Conservation (phyloP, 1,284 basidiomycete species). For the Phaffia rhodozyma region DNA sequence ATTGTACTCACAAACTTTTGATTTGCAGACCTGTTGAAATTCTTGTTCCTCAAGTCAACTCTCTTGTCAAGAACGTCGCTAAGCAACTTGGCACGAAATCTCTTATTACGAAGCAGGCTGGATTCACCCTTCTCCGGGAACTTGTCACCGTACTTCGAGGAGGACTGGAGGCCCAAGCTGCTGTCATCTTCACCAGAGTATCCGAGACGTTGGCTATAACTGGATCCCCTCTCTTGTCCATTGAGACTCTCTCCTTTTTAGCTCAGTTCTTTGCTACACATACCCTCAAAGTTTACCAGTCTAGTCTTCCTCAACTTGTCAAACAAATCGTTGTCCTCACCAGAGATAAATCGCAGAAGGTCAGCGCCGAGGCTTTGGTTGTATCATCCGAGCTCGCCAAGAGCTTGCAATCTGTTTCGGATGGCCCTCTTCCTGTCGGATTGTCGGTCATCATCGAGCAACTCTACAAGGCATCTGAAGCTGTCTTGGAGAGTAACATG, state of each 20-base stretch:
- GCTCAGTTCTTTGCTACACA: conserved; percentile 72
- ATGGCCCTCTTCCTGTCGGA: conserved; percentile 27
- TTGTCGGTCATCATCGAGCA: conserved; percentile 45
- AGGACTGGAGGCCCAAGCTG: conserved; percentile 59
- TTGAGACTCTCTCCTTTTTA: conserved; percentile 73
- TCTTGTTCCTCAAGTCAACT: conserved; percentile 61
- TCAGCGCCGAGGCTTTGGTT: conserved; percentile 60
- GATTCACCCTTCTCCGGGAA: conserved; percentile 64
- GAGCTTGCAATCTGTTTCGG: conserved; percentile 31
- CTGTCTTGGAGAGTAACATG: conserved; percentile 60
- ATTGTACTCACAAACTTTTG: background rate
- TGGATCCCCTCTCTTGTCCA: conserved; percentile 42
- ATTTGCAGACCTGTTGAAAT: conserved; percentile 28
- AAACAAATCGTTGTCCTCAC: conserved; percentile 62
- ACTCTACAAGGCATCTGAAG: conserved; percentile 62
- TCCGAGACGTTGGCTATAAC: conserved; percentile 31
- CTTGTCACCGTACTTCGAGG: conserved; percentile 72
- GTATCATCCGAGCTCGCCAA: conserved; percentile 40
- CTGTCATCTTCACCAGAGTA: conserved; percentile 38
- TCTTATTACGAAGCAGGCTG: conserved; percentile 68
- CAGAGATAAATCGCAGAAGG: conserved; percentile 39
- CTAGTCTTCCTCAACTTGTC: conserved; percentile 52
- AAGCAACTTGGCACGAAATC: conserved; percentile 79
- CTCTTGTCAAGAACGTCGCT: conserved; percentile 66
- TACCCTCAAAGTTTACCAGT: conserved; percentile 50